Evolutionary conservation across 208 protist species (phyloP).

Genomic region (Entamoeba invadens): DNA sequence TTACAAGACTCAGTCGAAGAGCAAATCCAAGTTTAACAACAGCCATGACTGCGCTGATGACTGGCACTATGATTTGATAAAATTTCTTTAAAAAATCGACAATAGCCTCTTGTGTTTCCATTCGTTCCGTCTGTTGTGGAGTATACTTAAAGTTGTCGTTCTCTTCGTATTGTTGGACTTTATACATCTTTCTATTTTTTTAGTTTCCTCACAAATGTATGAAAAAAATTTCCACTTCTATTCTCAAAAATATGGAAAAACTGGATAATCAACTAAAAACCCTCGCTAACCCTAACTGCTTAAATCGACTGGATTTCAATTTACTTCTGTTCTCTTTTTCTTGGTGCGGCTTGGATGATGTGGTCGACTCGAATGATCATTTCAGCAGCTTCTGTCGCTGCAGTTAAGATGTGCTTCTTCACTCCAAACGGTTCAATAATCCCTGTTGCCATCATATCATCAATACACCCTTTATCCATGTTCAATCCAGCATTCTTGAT

Average conservation of each 20-base stretch:
- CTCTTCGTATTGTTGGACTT: background rate
- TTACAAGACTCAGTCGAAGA: background rate
- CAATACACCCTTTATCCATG: conserved; percentile 75
- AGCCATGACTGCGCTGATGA: background rate
- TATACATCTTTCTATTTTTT: background rate
- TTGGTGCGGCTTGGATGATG: conserved; percentile 76
- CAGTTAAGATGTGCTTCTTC: conserved; percentile 82
- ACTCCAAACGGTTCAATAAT: conserved; percentile 87
- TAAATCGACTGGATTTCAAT: no score
- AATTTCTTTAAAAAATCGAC: background rate
- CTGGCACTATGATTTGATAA: background rate
- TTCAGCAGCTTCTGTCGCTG: conserved; percentile 88
- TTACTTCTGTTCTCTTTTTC: conserved; percentile 45
- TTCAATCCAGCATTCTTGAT: conserved; percentile 43
- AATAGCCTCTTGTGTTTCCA: background rate
- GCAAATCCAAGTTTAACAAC: background rate
- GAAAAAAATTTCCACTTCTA: background rate
- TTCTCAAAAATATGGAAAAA: background rate
- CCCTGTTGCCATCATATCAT: conserved; percentile 70
- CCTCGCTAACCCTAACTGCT: no score
- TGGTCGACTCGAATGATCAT: conserved; percentile 97
- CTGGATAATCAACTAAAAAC: no score
- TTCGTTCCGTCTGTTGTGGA: background rate
- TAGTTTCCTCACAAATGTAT: background rate
- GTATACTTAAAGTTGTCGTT: background rate